phyloP scores from a whole-genome alignment of 2,329 filamentous ascomycete genomes.

The Domatiomyces globalis region DNA sequence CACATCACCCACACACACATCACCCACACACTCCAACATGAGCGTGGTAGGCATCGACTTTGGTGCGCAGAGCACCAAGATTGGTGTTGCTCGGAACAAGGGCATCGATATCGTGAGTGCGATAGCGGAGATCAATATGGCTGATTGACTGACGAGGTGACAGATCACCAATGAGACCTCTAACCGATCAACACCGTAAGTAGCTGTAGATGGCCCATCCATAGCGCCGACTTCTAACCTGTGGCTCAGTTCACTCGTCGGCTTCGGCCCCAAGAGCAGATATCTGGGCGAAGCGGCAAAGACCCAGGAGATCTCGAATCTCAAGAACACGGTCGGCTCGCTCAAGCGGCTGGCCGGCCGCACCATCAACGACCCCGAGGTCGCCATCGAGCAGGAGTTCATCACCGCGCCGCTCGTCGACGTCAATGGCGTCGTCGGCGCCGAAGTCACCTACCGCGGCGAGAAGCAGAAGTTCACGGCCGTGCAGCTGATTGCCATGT shows the following conservation, averaged over 20 bases:
- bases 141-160: slow-evolving; percentile 9
- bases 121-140: no score
- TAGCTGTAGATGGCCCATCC: slow-evolving; percentile 20
- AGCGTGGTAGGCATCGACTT: slow-evolving; percentile 73
- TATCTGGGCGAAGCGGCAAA: slow-evolving; percentile 92
- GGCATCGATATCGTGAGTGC: slow-evolving; percentile 93
- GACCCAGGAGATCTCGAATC: slow-evolving; percentile 97
- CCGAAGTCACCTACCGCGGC: slow-evolving; percentile 81
- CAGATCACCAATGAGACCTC: slow-evolving; percentile 99
- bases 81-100: slow-evolving; percentile 94
- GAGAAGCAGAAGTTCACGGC: slow-evolving; percentile 94
- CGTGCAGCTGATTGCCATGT: slow-evolving; percentile 89
- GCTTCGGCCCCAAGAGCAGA: slow-evolving; percentile 85
- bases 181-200: slow-evolving; percentile 94
- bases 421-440: slow-evolving; percentile 85
- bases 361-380: slow-evolving; percentile 74
- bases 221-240: slow-evolving; percentile 1
- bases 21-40: slow-evolving; percentile 30
- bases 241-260: slow-evolving; percentile 63
- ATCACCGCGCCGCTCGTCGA: slow-evolving; percentile 77
- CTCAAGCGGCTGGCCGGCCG: slow-evolving; percentile 89
- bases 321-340: slow-evolving; percentile 93
- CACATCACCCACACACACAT: no score
- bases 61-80: slow-evolving; percentile 90
- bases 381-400: slow-evolving; percentile 82